A percentile compares a stretch with the other conserved stretches of the same genome.
Conservation (phyloP, 2,329 filamentous ascomycete genomes). For the Alternaria brassicicola region DNA sequence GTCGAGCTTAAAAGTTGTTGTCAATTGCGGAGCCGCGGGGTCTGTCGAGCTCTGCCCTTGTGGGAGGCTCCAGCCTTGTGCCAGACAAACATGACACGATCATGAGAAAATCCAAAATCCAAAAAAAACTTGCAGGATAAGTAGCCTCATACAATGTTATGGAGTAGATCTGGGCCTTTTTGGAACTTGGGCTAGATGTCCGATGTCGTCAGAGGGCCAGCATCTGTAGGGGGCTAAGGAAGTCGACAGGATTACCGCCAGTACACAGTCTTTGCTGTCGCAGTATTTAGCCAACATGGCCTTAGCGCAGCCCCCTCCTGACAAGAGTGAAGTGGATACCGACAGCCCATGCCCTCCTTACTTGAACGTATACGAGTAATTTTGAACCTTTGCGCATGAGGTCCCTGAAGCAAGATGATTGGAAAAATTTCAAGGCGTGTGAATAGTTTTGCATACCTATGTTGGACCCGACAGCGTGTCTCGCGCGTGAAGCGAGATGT, state of each 20-base stretch:
- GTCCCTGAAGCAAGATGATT: constrained; percentile 3
- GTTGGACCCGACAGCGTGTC: constrained; percentile 27
- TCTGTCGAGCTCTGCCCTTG: neutral
- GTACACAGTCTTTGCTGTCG: neutral
- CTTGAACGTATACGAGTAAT: constrained; percentile 15
- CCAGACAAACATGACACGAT: constrained; percentile 12
- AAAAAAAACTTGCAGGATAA: neutral
- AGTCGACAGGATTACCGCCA: neutral
- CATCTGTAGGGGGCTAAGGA: neutral
- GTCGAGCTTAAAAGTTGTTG: constrained; percentile 1
- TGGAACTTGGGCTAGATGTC: constrained; percentile 4
- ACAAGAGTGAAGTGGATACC: neutral
- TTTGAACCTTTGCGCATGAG: constrained; percentile 11
- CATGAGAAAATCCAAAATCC: constrained; percentile 6
- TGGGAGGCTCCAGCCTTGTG: neutral
- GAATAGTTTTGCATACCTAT: constrained; percentile 13
- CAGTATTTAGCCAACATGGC: neutral
- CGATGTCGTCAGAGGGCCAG: constrained; percentile 12
- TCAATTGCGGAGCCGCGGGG: neutral
- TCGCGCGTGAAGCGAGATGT: constrained; percentile 27
- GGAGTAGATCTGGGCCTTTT: constrained; percentile 1
- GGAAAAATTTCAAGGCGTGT: constrained; percentile 5
- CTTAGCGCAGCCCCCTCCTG: constrained; percentile 5
- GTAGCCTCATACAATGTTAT: neutral
- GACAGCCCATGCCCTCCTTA: constrained; percentile 12